A percentile compares a stretch with the other conserved stretches of the same genome.
These are phyloP conservation scores for Onygena corvina DNA, from an alignment of 2,329 filamentous ascomycete genomes.

Conservation along the genomic window DNA sequence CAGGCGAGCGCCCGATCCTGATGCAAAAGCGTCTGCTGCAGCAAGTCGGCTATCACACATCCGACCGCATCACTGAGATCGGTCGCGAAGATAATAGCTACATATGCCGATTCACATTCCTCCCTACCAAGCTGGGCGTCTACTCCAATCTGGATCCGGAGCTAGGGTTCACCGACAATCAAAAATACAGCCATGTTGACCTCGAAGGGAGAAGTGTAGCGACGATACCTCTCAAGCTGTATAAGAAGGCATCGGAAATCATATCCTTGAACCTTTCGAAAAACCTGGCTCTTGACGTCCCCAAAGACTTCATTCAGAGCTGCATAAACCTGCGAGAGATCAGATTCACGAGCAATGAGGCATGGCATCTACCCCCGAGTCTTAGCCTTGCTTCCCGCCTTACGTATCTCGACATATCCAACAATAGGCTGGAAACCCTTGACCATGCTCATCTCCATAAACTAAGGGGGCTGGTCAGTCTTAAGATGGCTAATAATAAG, in stretches of 20 bases:
- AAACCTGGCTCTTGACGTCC: slow-evolving; percentile 83
- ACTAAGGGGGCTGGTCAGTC: slow-evolving; percentile 64
- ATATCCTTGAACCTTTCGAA: slow-evolving; percentile 87
- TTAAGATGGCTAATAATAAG: slow-evolving; percentile 90
- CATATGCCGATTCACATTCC: slow-evolving; percentile 86
- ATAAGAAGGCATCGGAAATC: slow-evolving; percentile 83
- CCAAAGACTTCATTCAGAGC: slow-evolving; percentile 89
- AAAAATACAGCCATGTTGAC: slow-evolving; percentile 91
- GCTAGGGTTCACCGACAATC: slow-evolving; percentile 64
- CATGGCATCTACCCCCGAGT: slow-evolving; percentile 70
- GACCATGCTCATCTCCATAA: slow-evolving; percentile 71
- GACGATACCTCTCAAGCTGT: slow-evolving; percentile 88
- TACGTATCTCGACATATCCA: slow-evolving; percentile 86
- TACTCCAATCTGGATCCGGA: slow-evolving; percentile 61
- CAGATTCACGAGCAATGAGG: slow-evolving; percentile 91
- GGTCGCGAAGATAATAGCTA: slow-evolving; percentile 97
- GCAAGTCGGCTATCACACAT: slow-evolving; percentile 79
- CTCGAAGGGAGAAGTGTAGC: slow-evolving; percentile 79
- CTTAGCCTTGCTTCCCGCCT: slow-evolving; percentile 67
- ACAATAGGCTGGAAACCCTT: slow-evolving; percentile 79
- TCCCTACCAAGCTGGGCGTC: slow-evolving; percentile 77
- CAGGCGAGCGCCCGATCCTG: slow-evolving; percentile 68
- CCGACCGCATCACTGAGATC: slow-evolving; percentile 80
- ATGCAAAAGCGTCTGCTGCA: slow-evolving; percentile 86
- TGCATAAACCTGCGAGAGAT: slow-evolving; percentile 87